Conservation (phyloP, 176 grass and related monocot genomes). For the Dendrocalamus sinicus region DNA sequence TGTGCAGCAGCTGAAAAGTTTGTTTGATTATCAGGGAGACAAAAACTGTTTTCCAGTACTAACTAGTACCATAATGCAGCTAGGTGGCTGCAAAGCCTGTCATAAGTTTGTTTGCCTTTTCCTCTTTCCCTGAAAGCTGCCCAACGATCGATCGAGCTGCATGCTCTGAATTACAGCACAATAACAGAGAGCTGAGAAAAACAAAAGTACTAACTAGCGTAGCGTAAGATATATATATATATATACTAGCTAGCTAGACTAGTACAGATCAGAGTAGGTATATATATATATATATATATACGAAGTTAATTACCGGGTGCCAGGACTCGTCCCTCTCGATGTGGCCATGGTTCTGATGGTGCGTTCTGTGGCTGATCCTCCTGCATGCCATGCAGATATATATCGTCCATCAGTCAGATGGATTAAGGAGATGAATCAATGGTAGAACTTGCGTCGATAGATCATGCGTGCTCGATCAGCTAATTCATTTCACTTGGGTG, state of each 20-base stretch:
- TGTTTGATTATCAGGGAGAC: background rate
- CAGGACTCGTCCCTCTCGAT: slow-evolving; percentile 88
- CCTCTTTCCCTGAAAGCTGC: background rate
- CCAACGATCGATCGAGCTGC: background rate
- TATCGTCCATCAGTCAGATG: background rate
- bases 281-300: background rate
- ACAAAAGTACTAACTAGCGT: background rate
- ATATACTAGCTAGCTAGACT: too few relatives aligned
- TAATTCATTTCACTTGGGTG: too few relatives aligned
- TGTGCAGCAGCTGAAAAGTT: slow-evolving; percentile 28
- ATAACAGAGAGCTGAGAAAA: too few relatives aligned
- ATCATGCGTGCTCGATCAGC: background rate
- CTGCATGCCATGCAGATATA: slow-evolving; percentile 39
- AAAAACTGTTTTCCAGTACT: background rate
- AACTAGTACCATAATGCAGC: background rate
- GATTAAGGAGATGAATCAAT: background rate
- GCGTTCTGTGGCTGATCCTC: slow-evolving; percentile 96
- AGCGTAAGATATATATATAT: too few relatives aligned
- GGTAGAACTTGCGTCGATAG: background rate
- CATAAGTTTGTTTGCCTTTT: background rate
- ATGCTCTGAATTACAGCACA: background rate
- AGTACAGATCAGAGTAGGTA: background rate
- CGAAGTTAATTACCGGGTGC: slow-evolving; percentile 63
- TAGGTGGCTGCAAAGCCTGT: background rate
- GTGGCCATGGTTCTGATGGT: slow-evolving; percentile 93